These are phyloP conservation scores for Fusarium newnesense DNA, from an alignment of 2,329 filamentous ascomycete species.

Conservation along the genomic window DNA sequence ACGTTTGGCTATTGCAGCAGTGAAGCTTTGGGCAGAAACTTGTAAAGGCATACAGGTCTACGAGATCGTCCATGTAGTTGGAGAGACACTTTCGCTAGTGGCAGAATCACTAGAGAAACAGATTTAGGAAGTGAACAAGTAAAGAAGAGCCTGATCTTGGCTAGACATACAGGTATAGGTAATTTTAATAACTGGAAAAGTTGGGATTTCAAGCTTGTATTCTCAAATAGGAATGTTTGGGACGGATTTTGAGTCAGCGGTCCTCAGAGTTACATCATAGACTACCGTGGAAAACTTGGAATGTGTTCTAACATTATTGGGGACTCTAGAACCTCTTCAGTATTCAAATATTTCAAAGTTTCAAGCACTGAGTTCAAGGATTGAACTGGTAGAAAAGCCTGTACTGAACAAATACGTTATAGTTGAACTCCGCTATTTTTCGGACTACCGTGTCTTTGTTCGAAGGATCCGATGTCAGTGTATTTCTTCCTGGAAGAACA, in stretches of 20 bases:
- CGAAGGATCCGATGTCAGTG: neutral
- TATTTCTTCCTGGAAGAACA: neutral
- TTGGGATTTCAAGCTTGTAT: neutral
- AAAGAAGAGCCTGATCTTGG: neutral
- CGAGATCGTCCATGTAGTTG: slow-evolving; percentile 26
- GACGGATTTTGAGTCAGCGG: too few relatives aligned
- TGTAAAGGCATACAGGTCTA: slow-evolving; percentile 29
- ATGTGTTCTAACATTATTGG: neutral
- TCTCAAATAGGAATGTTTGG: neutral
- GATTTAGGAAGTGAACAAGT: neutral
- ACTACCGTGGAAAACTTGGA: neutral
- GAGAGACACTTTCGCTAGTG: neutral
- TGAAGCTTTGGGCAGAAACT: slow-evolving; percentile 24
- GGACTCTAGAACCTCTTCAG: neutral
- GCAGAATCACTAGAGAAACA: neutral
- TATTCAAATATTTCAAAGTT: neutral
- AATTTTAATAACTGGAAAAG: neutral
- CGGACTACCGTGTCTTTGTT: neutral
- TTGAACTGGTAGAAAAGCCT: neutral
- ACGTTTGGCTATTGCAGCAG: slow-evolving; percentile 5
- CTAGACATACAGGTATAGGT: neutral
- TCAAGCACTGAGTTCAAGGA: too few relatives aligned
- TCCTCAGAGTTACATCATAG: neutral
- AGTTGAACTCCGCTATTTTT: neutral
- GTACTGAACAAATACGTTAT: neutral